phyloP scores from a whole-genome alignment of 1,284 basidiomycete species.

The Rhodotorula sp. region DNA sequence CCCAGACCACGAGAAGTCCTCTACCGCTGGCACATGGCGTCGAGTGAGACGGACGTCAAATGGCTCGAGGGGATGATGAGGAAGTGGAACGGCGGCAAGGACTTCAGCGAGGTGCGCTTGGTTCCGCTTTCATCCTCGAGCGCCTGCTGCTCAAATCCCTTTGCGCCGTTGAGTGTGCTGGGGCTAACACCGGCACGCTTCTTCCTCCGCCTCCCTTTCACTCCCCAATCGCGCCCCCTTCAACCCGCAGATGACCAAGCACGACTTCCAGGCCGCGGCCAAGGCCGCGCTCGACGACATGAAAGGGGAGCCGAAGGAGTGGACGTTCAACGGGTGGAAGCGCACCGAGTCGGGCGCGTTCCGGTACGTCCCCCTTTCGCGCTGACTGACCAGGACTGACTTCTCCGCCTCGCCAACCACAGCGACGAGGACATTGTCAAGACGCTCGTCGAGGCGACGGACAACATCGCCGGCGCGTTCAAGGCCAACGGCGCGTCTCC shows the following conservation, averaged over 20 bases:
- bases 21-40: conserved; percentile 68
- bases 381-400: conserved; percentile 48
- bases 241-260: conserved; percentile 56
- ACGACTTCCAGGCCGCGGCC: conserved; percentile 63
- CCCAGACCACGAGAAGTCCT: conserved; percentile 49
- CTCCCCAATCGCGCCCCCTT: too few relatives aligned
- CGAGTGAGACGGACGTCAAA: conserved; percentile 66
- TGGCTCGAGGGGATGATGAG: conserved; percentile 56
- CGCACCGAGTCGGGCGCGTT: conserved; percentile 55
- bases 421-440: conserved; percentile 71
- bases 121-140: conserved; percentile 42
- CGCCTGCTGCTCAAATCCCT: not conserved
- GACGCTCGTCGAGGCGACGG: conserved; percentile 68
- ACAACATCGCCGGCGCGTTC: conserved; percentile 73
- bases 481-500: conserved; percentile 70
- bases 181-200: too few relatives aligned
- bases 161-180: too few relatives aligned
- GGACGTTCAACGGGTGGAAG: conserved; percentile 63
- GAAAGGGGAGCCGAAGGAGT: conserved; percentile 61
- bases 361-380: conserved; percentile 1
- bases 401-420: not conserved
- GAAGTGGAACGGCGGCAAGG: conserved; percentile 60
- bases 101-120: conserved; percentile 54
- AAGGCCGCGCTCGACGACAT: conserved; percentile 16
- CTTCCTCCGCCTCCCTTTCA: too few relatives aligned